These are phyloP conservation scores for Haberlea rhodopensis DNA, from an alignment of 257 asterid genomes.

Conservation along the genomic window DNA sequence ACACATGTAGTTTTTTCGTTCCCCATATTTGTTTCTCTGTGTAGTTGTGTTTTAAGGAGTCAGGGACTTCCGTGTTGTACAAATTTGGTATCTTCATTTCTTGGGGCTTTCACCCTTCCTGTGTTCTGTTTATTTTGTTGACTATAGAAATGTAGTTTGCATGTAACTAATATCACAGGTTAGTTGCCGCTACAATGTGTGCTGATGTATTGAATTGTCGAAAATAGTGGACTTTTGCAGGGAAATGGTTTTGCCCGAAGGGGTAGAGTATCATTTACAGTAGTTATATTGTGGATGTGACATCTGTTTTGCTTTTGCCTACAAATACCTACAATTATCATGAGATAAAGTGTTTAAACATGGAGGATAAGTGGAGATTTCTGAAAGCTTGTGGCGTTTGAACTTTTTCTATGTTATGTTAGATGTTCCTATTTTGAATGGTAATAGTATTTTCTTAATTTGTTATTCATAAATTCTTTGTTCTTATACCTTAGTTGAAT, in stretches of 20 bases:
- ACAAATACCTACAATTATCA: not conserved
- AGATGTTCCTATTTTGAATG: too few species aligned
- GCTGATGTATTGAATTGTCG: not conserved
- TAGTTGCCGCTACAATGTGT: not conserved
- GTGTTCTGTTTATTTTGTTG: not conserved
- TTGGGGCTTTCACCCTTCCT: not conserved
- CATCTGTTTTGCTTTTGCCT: not conserved
- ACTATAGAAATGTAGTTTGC: not conserved
- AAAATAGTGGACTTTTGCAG: not conserved
- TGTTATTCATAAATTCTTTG: too few species aligned
- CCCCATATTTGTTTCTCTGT: not conserved
- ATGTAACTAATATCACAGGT: not conserved
- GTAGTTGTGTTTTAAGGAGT: not conserved
- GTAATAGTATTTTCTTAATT: too few species aligned
- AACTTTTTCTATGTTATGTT: not conserved
- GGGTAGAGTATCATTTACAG: constrained; percentile 11
- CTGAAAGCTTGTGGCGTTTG: not conserved
- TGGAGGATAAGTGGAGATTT: not conserved
- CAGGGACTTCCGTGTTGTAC: not conserved
- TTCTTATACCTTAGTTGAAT: not conserved
- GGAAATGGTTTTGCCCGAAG: not conserved
- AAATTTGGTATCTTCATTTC: constrained; percentile 13
- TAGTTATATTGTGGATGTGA: not conserved
- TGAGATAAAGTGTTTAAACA: not conserved
- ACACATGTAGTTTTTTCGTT: not conserved